These are phyloP conservation scores for Phaeotremella skinneri DNA, from an alignment of 768 basidiomycete genomes.

Conservation along the genomic window DNA sequence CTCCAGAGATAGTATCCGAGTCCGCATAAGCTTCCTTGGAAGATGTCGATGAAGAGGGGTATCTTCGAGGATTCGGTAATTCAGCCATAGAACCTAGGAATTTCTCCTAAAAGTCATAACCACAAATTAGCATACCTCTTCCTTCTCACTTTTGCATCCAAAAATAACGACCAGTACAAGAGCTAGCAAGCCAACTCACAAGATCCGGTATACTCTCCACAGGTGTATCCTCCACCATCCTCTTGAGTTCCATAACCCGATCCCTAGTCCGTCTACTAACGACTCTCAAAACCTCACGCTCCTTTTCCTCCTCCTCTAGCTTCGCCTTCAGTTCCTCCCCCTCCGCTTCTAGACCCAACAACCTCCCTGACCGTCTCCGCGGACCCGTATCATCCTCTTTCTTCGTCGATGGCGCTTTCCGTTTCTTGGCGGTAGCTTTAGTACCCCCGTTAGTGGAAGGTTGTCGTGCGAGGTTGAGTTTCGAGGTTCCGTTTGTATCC, in stretches of 20 bases:
- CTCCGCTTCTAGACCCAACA: conserved; percentile 42
- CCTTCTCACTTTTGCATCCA: background rate
- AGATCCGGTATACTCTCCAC: conserved; percentile 21
- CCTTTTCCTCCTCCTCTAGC: conserved; percentile 38
- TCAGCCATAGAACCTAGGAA: conserved; percentile 20
- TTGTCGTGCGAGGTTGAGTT: conserved; percentile 15
- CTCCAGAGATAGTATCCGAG: conserved; percentile 14
- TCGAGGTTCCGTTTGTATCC: conserved; percentile 31
- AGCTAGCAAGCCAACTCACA: conserved; percentile 19
- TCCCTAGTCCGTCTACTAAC: conserved; percentile 36
- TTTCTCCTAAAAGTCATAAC: conserved; percentile 15
- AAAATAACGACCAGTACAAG: background rate
- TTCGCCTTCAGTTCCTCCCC: conserved; percentile 30
- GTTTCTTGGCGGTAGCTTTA: conserved; percentile 18
- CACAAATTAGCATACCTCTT: conserved; percentile 4
- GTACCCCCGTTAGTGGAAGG: conserved; percentile 7
- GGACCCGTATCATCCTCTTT: conserved; percentile 31
- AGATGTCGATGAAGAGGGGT: conserved; percentile 12
- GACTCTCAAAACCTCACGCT: conserved; percentile 36
- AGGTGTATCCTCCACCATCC: conserved; percentile 37
- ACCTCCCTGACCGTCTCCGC: conserved; percentile 33
- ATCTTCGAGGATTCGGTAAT: conserved; percentile 9
- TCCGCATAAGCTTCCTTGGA: conserved; percentile 27
- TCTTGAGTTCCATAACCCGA: conserved; percentile 29
- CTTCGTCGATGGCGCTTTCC: conserved; percentile 13